Percentiles rank a stretch among this genome's conserved stretches.
Conservation (phyloP, 2,329 filamentous ascomycete species). For the Alternaria incomplexa region DNA sequence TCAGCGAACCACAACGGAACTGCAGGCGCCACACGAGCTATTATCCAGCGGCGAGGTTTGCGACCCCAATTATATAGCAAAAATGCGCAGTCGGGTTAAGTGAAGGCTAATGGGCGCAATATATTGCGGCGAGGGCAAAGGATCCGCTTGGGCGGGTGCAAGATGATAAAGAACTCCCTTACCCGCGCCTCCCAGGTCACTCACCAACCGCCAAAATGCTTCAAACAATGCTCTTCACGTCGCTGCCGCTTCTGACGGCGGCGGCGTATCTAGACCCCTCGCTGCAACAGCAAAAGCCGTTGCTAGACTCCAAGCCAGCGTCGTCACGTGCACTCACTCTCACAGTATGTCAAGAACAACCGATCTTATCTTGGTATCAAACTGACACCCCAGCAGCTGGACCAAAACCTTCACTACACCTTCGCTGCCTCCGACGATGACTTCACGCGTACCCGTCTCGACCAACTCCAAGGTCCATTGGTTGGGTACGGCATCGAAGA, state of each 20-base stretch:
- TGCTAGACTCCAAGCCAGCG: background rate
- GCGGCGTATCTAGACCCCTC: slow-evolving; percentile 6
- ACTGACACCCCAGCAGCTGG: slow-evolving; percentile 4
- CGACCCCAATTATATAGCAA: slow-evolving; percentile 4
- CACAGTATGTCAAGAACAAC: background rate
- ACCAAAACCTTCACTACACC: slow-evolving; percentile 9
- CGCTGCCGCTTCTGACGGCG: background rate
- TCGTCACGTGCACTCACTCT: background rate
- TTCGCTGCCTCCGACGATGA: background rate
- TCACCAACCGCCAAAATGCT: background rate
- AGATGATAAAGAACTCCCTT: background rate
- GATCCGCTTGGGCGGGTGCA: background rate
- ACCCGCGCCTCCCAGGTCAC: background rate
- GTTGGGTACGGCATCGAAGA: background rate
- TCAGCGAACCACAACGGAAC: slow-evolving; percentile 9
- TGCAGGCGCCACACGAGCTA: slow-evolving; percentile 12
- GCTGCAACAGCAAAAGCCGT: slow-evolving; percentile 11
- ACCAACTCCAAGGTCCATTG: background rate
- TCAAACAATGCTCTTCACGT: background rate
- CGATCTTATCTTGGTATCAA: too few species aligned
- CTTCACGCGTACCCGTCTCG: background rate
- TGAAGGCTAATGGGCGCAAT: background rate
- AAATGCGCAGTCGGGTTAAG: background rate
- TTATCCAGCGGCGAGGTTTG: background rate
- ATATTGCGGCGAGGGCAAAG: background rate